These are phyloP conservation scores for Beta lomatogona DNA, from an alignment of 179 eudicot genomes.

Conservation along the genomic window DNA sequence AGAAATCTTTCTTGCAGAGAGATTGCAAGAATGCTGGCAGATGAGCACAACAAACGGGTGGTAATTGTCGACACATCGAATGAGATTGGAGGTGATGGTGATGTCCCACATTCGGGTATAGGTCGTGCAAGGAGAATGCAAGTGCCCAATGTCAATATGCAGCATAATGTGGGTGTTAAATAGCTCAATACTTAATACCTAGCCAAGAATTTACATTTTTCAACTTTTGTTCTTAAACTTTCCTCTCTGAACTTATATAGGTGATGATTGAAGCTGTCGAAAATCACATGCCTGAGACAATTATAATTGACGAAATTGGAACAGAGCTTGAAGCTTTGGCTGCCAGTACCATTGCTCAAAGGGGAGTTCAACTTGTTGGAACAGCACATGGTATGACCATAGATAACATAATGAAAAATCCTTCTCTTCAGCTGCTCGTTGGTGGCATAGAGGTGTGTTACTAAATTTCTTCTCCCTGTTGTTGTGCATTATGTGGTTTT, in stretches of 20 bases:
- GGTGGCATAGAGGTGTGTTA: slow-evolving; percentile 89
- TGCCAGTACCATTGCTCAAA: slow-evolving; percentile 97
- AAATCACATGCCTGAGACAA: slow-evolving; percentile 96
- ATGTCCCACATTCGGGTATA: slow-evolving; percentile 96
- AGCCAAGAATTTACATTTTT: not conserved
- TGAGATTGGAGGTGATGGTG: slow-evolving; percentile 99
- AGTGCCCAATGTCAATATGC: slow-evolving; percentile 96
- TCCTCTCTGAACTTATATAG: slow-evolving; percentile 34
- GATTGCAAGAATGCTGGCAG: slow-evolving; percentile 91
- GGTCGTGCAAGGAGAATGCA: slow-evolving; percentile 99
- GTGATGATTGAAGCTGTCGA: slow-evolving; percentile 99
- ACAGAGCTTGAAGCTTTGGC: slow-evolving; percentile 98
- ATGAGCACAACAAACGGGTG: slow-evolving; percentile 84
- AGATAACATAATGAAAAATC: slow-evolving; percentile 86
- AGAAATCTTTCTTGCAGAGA: slow-evolving; percentile 51
- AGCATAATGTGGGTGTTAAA: slow-evolving; percentile 72
- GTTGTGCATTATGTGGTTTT: not conserved
- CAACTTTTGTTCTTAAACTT: not conserved
- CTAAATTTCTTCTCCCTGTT: slow-evolving; percentile 3
- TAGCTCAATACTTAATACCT: slow-evolving; percentile 11
- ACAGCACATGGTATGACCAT: slow-evolving; percentile 97
- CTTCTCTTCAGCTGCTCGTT: slow-evolving; percentile 88
- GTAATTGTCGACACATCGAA: slow-evolving; percentile 96
- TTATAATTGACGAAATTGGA: slow-evolving; percentile 97
- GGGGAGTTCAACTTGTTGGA: slow-evolving; percentile 99